These are phyloP conservation scores for Coleophoma cylindrospora DNA, from an alignment of 2,329 filamentous ascomycete genomes.

Conservation along the genomic window DNA sequence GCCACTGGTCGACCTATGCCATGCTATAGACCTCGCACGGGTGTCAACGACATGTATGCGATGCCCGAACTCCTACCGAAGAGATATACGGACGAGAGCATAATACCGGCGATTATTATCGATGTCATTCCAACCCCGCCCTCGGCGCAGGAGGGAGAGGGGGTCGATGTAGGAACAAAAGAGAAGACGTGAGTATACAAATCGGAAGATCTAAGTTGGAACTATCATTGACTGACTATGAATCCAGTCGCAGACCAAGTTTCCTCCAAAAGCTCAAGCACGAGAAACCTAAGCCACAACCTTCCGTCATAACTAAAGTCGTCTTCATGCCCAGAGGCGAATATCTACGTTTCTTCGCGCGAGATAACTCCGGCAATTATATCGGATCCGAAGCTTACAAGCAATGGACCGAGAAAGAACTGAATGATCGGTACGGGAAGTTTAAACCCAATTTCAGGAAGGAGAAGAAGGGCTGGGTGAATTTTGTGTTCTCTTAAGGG, in stretches of 20 bases:
- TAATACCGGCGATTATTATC: slow-evolving; percentile 23
- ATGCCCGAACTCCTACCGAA: slow-evolving; percentile 19
- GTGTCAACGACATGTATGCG: slow-evolving; percentile 12
- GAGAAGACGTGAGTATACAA: background rate
- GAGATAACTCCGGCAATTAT: slow-evolving; percentile 21
- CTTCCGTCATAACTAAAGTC: slow-evolving; percentile 17
- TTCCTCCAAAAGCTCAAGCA: background rate
- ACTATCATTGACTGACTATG: background rate
- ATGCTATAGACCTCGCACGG: slow-evolving; percentile 5
- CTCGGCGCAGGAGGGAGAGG: too few relatives aligned
- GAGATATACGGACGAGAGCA: slow-evolving; percentile 23
- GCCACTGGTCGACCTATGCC: slow-evolving; percentile 20
- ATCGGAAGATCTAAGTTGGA: too few relatives aligned
- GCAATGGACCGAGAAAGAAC: slow-evolving; percentile 24
- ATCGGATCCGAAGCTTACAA: slow-evolving; percentile 22
- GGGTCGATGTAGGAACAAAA: background rate
- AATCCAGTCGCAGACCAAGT: background rate
- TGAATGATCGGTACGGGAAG: slow-evolving; percentile 19
- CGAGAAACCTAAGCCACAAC: background rate
- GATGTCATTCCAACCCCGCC: slow-evolving; percentile 5
- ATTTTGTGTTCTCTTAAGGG: background rate
- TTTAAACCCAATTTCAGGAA: slow-evolving; percentile 11
- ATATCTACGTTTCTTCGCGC: slow-evolving; percentile 23
- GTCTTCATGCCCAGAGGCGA: slow-evolving; percentile 25
- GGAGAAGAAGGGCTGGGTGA: background rate